Conservation (phyloP, 805 yeast genomes). For the Hyphopichia homilentoma region DNA sequence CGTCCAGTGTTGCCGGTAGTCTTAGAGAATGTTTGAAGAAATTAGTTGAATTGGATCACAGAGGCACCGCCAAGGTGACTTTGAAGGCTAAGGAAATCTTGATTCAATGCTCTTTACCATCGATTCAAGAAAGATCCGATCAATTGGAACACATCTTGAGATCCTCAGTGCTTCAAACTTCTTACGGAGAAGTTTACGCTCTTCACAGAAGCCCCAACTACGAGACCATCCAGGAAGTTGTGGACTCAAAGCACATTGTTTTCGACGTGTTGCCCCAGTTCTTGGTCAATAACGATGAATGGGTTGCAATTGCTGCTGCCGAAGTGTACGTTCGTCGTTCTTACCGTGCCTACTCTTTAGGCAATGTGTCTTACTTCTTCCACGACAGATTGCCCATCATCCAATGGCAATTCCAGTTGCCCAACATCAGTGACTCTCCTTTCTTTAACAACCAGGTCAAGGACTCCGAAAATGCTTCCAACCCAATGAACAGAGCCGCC, state of each 20-base stretch:
- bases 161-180: constrained; percentile 83
- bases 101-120: constrained; percentile 95
- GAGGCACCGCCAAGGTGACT: constrained; percentile 90
- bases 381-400: constrained; percentile 61
- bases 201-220: constrained; percentile 80
- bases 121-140: constrained; percentile 92
- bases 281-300: constrained; percentile 75
- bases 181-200: constrained; percentile 79
- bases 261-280: constrained; percentile 95
- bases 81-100: constrained; percentile 93
- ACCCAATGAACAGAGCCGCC: constrained; percentile 72
- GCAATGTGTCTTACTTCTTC: constrained; percentile 63
- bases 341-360: constrained; percentile 90
- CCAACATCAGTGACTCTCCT: constrained; percentile 66
- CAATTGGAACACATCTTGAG: constrained; percentile 95
- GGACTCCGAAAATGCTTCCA: constrained; percentile 29
- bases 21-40: constrained; percentile 71
- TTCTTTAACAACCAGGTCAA: constrained; percentile 64
- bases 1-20: constrained; percentile 62
- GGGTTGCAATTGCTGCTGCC: constrained; percentile 93
- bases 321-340: constrained; percentile 97
- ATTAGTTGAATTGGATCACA: constrained; percentile 83
- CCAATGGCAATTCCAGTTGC: constrained; percentile 86
- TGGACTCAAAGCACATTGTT: constrained; percentile 93
- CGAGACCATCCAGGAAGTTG: constrained; percentile 80